These are phyloP conservation scores for Anisodus tanguticus DNA, from an alignment of 257 asterid species.

Conservation along the genomic window DNA sequence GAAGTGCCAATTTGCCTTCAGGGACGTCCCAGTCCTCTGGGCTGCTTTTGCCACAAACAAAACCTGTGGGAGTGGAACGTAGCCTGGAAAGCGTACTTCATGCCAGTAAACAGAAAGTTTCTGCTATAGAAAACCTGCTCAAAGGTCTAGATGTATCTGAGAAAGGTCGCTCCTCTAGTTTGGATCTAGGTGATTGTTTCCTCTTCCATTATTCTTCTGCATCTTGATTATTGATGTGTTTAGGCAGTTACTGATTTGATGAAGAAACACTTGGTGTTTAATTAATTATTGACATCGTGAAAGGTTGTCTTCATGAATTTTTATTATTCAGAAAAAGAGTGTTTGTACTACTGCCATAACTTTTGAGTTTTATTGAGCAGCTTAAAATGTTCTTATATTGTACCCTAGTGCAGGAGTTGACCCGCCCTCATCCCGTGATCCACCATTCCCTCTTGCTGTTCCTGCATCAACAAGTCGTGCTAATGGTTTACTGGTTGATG, in stretches of 20 bases:
- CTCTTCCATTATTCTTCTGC: constrained; percentile 37
- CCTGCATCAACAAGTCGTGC: constrained; percentile 83
- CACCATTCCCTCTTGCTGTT: constrained; percentile 96
- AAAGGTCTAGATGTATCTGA: constrained; percentile 86
- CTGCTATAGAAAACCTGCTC: constrained; percentile 98
- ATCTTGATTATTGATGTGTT: constrained; percentile 22
- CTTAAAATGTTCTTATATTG: constrained; percentile 54
- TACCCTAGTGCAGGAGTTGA: constrained; percentile 99
- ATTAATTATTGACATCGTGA: not conserved
- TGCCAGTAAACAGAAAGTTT: constrained; percentile 95
- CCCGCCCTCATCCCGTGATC: constrained; percentile 99
- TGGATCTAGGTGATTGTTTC: constrained; percentile 86
- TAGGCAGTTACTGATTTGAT: not conserved
- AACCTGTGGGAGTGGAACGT: constrained; percentile 74
- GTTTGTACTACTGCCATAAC: constrained; percentile 26
- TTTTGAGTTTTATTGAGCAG: constrained; percentile 43
- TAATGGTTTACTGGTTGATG: constrained; percentile 54
- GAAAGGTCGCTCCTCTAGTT: constrained; percentile 84
- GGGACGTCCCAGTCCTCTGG: constrained; percentile 76
- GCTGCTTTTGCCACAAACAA: constrained; percentile 71
- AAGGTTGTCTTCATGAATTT: not conserved
- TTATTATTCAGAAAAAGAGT: not conserved
- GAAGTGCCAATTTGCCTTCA: constrained; percentile 73
- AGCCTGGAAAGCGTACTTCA: constrained; percentile 95
- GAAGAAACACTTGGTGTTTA: not conserved